phyloP scores from a whole-genome alignment of 2,329 filamentous ascomycete genomes.

The Tetracladium maxilliforme region DNA sequence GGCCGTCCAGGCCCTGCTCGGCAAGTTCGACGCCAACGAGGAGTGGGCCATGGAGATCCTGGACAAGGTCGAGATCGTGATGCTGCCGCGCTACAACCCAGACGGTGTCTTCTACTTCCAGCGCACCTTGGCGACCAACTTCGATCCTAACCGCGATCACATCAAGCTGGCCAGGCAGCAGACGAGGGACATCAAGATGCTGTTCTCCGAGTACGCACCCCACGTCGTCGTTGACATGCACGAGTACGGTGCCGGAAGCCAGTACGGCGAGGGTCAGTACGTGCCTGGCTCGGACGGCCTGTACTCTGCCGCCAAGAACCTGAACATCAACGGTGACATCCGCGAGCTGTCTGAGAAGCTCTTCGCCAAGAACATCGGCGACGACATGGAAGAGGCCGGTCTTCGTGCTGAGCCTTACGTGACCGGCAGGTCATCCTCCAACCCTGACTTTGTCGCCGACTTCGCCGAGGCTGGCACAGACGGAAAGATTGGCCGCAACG shows the following conservation, averaged over 20 bases:
- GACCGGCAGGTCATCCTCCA: too few species aligned
- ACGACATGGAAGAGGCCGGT: slow-evolving; percentile 10
- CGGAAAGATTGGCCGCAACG: too few species aligned
- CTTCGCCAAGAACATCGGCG: slow-evolving; percentile 13
- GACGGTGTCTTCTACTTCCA: too few species aligned
- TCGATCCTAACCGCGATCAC: too few species aligned
- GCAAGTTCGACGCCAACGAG: too few species aligned
- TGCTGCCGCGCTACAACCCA: too few species aligned
- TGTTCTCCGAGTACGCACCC: slow-evolving; percentile 13
- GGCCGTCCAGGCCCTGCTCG: too few species aligned
- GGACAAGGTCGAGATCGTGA: too few species aligned
- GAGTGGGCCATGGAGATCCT: too few species aligned
- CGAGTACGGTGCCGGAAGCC: slow-evolving; percentile 16
- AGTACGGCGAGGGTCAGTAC: slow-evolving; percentile 11
- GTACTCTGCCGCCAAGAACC: slow-evolving; percentile 13
- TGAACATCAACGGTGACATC: slow-evolving; percentile 14
- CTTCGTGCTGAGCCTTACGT: slow-evolving; percentile 18
- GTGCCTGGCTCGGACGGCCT: slow-evolving; percentile 15
- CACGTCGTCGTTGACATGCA: slow-evolving; percentile 18
- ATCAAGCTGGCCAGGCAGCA: slow-evolving; percentile 15
- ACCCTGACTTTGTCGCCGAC: too few species aligned
- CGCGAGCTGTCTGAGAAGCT: slow-evolving; percentile 12
- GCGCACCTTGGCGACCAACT: too few species aligned
- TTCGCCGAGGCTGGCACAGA: too few species aligned
- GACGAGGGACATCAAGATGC: slow-evolving; percentile 13